A percentile compares a stretch with the other conserved stretches of the same genome.
These are phyloP conservation scores for Aureobasidium sp. DNA, from an alignment of 2,329 filamentous ascomycete genomes.

Conservation along the genomic window DNA sequence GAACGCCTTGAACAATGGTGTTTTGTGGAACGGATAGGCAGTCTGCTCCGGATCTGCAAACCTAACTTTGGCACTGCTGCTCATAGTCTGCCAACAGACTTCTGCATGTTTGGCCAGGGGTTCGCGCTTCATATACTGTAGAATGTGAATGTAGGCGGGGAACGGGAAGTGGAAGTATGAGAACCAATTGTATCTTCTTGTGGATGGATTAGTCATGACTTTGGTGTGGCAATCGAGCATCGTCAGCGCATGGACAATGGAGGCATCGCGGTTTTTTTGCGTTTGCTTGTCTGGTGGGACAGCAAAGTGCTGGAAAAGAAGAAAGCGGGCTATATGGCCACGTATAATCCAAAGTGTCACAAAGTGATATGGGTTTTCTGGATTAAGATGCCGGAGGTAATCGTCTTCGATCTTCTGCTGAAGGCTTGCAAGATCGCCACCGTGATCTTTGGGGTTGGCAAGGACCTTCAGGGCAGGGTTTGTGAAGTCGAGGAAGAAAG, in stretches of 20 bases:
- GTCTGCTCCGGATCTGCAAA: conserved; percentile 18
- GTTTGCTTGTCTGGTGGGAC: conserved; percentile 17
- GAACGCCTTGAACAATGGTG: conserved; percentile 34
- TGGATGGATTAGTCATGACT: conserved; percentile 36
- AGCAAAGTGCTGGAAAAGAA: conserved; percentile 41
- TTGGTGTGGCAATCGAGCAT: conserved; percentile 44
- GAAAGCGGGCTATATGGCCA: conserved; percentile 41
- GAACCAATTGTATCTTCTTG: conserved; percentile 38
- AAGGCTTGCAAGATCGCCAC: conserved; percentile 29
- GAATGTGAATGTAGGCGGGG: conserved; percentile 41
- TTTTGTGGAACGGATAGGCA: conserved; percentile 21
- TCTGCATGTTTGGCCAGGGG: conserved; percentile 31
- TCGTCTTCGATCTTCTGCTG: conserved; percentile 39
- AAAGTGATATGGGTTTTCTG: conserved; percentile 39
- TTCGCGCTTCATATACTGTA: conserved; percentile 35
- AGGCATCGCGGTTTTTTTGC: conserved; percentile 23
- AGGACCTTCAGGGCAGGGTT: conserved; percentile 34
- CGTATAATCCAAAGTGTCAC: conserved; percentile 43
- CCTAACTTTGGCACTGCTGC: conserved; percentile 38
- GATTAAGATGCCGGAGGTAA: conserved; percentile 39
- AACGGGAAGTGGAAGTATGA: conserved; percentile 42
- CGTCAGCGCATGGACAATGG: conserved; percentile 28
- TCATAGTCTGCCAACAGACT: conserved; percentile 40
- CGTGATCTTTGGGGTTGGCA: conserved; percentile 17
- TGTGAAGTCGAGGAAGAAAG: conserved; percentile 41